phyloP scores from a whole-genome alignment of 805 yeast genomes.

The Ogataea ganodermae region DNA sequence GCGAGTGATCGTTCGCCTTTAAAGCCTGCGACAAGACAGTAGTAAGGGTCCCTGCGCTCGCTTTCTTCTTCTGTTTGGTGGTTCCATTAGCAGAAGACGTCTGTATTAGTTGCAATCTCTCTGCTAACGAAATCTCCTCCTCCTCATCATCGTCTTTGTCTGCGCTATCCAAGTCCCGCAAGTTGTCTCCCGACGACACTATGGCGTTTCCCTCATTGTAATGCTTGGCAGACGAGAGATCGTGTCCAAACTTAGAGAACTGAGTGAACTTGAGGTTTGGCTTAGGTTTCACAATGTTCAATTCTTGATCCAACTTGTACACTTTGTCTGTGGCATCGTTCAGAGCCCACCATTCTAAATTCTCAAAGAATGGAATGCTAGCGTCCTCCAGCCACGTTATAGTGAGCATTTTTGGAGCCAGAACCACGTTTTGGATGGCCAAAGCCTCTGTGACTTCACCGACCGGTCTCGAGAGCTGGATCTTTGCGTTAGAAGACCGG shows the following conservation, averaged over 20 bases:
- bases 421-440: constrained; percentile 23
- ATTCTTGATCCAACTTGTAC: constrained; percentile 30
- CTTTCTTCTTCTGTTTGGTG: constrained; percentile 45
- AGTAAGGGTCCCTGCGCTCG: constrained; percentile 76
- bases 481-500: constrained; percentile 46
- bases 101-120: constrained; percentile 44
- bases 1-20: constrained; percentile 79
- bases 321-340: constrained; percentile 22
- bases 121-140: constrained; percentile 48
- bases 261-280: constrained; percentile 44
- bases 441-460: constrained; percentile 35
- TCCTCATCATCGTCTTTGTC: constrained; percentile 40
- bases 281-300: constrained; percentile 38
- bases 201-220: constrained; percentile 65
- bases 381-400: constrained; percentile 66
- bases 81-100: constrained; percentile 15
- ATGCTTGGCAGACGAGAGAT: constrained; percentile 52
- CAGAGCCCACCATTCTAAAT: constrained; percentile 47
- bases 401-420: constrained; percentile 39
- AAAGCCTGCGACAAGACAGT: constrained; percentile 87
- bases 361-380: constrained; percentile 57
- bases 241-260: constrained; percentile 49
- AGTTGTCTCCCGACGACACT: constrained; percentile 64
- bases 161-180: constrained; percentile 53
- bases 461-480: constrained; percentile 51